Base-by-base conservation (phyloP, 257 asterid species). In the Plectranthus barbatus region DNA sequence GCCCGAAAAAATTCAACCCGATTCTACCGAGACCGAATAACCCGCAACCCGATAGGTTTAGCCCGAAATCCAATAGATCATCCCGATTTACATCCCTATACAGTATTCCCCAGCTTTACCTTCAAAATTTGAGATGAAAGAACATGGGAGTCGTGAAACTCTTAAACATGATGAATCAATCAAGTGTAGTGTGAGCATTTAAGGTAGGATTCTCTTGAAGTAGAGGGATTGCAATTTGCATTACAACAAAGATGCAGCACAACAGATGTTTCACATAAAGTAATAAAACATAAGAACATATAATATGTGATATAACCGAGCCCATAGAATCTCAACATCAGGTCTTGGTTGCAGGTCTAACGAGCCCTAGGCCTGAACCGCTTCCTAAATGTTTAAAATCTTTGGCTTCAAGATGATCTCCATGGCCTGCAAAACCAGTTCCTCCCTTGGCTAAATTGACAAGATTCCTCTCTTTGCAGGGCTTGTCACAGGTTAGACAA, bases 301-400 rank as follows among this genome's bases (percentile, higher is more conserved):
- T 9, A 15, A 14, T 5, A 17, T 33, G 14, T 15, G 19, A 6
- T 36, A 12, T 12, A 47, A 36, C 26, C 14, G 41, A 31, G 62
- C 29, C 14, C 12, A 47, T 11, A 9, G 17, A 70, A 55, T 56
- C 66, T 37, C 49, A 40, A 15, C 54, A 64, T 83, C 83, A 90
- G 11, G 99, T 85, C 80, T 93, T 93, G 73, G 44, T 56, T 31
- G 95, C 86, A 20, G 99, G 97, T 65, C 96, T 81, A 11, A 88
- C 98, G 31, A 91, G 87, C 57, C 98, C 96, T 50, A 91, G 81
- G 11, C 97, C 99, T 1, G 92, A 80, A 44, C 99, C 99, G 41
- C 97, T 93, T 40, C 99, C 99, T 34, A 93, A 60, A 75, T 93
- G 97, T 73, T 93, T 93, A 71, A 85, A 93, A 37, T 93, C 97